Conservation (phyloP, 2,329 filamentous ascomycete genomes). For the Apiospora kogelbergensis region DNA sequence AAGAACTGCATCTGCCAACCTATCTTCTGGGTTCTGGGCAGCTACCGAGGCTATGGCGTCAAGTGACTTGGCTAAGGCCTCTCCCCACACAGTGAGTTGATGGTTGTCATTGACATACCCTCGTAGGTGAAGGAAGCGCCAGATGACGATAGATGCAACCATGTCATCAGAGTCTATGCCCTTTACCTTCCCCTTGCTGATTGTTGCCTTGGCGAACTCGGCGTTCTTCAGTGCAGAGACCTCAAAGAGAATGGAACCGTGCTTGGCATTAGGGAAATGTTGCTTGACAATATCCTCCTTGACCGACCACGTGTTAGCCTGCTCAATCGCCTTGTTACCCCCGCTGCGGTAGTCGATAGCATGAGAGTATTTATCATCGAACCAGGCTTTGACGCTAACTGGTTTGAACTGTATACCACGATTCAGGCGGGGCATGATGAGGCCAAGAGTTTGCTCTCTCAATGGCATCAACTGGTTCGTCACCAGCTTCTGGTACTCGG, state of each 20-base stretch:
- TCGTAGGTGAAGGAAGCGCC: constrained; percentile 86
- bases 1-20: constrained; percentile 74
- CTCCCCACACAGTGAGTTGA: constrained; percentile 80
- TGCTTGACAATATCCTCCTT: constrained; percentile 56
- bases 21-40: constrained; percentile 42
- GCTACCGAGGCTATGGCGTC: constrained; percentile 58
- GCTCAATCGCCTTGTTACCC: constrained; percentile 47
- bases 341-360: constrained; percentile 63
- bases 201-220: constrained; percentile 69
- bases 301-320: constrained; percentile 69
- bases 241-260: constrained; percentile 56
- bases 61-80: constrained; percentile 71
- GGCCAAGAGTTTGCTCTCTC: constrained; percentile 72
- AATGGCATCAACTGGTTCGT: constrained; percentile 72
- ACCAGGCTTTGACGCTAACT: constrained; percentile 82
- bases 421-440: constrained; percentile 78
- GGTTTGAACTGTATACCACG: constrained; percentile 80
- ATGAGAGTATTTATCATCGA: constrained; percentile 66
- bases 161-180: constrained; percentile 68
- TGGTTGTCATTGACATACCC: constrained; percentile 81
- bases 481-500: constrained; percentile 79
- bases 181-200: constrained; percentile 57
- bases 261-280: constrained; percentile 42
- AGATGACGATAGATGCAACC: constrained; percentile 70
- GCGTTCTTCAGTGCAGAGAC: constrained; percentile 67